phyloP scores from a whole-genome alignment of 2,329 filamentous ascomycete genomes.

The Fusarium chuoi region DNA sequence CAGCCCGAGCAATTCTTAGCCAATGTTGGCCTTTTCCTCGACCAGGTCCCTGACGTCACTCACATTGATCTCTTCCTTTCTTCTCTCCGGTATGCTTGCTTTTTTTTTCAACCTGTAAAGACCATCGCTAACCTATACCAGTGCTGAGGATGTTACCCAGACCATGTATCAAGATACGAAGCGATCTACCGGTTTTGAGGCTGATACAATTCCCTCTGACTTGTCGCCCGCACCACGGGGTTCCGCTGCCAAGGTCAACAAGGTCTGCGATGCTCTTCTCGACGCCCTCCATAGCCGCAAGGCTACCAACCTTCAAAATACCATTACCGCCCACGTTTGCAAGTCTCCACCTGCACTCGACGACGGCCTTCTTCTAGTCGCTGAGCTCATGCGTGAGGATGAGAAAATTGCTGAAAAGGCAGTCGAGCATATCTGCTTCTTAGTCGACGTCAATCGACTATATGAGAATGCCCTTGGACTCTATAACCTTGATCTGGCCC shows the following conservation, averaged over 20 bases:
- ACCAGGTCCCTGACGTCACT: slow-evolving; percentile 83
- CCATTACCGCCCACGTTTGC: slow-evolving; percentile 94
- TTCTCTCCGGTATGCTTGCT: slow-evolving; percentile 73
- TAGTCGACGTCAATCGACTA: slow-evolving; percentile 90
- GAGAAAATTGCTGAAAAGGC: slow-evolving; percentile 83
- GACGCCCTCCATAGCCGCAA: slow-evolving; percentile 70
- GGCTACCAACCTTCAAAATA: slow-evolving; percentile 81
- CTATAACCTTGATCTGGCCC: slow-evolving; percentile 89
- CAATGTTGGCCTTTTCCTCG: slow-evolving; percentile 79
- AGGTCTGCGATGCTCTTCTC: slow-evolving; percentile 87
- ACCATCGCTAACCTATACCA: slow-evolving; percentile 49
- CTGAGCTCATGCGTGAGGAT: slow-evolving; percentile 75
- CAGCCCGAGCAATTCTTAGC: slow-evolving; percentile 85
- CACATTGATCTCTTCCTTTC: slow-evolving; percentile 93
- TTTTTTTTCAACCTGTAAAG: neutral
- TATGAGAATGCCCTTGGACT: slow-evolving; percentile 91
- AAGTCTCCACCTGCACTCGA: slow-evolving; percentile 91
- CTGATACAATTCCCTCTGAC: slow-evolving; percentile 16
- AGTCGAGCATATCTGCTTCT: slow-evolving; percentile 96
- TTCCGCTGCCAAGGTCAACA: slow-evolving; percentile 76
- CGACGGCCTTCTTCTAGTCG: slow-evolving; percentile 82
- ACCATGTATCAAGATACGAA: slow-evolving; percentile 94
- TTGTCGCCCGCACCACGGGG: slow-evolving; percentile 23
- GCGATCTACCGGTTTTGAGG: slow-evolving; percentile 45
- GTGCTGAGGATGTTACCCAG: slow-evolving; percentile 91